Evolutionary conservation across 495 filamentous ascomycete species (phyloP), one percentile per base, ranked within the genome.

Genomic region (Aspergillus avenaceus): DNA sequence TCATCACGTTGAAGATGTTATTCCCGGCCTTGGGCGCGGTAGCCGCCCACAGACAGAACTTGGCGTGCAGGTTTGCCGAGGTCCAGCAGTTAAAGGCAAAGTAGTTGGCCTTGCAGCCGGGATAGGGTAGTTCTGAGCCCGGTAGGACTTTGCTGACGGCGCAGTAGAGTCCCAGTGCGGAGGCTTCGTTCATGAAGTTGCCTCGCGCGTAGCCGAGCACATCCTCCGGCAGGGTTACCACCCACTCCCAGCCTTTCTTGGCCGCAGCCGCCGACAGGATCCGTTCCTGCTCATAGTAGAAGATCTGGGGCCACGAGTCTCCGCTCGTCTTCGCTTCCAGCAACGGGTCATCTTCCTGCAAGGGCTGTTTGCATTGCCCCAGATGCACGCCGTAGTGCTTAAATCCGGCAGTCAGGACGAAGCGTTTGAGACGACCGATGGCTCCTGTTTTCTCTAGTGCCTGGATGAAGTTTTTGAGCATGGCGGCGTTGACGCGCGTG

Each of bases 351-450:
- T 64, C 60, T 58, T 80, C 77, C 25, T 60, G 49, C 56, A 79
- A 66, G n/a, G 74, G 69, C 46, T 70, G 66, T 47, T 72, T 73
- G 19, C 52, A 34, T n/a, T 47, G 47, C n/a, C 77, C 77, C 2
- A 78, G 65, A 56, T 81, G 72, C 1, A 80, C 76, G 23, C 81
- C 76, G 54, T 83, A 84, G 40, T 83, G 75, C 55, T 81, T 82
- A 13, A 66, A 62, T 2, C 80, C 78, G 8, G 72, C 76, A 2
- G 79, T 76, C 24, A 82, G 66, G 36, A 82, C 59, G 43, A 83
- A 66, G 32, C 72, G 70, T 54, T 78, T 77, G 34, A 81, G 50
- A 4, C 64, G 62, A 32, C 60, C 57, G 14, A 55, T 53, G 13
- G 69, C 69, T 0, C 73, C 72, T 3, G 73, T 75, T 26, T 63